Conservation (phyloP, 352 stramenopile genomes). For the Poterioochromonas sp. region DNA sequence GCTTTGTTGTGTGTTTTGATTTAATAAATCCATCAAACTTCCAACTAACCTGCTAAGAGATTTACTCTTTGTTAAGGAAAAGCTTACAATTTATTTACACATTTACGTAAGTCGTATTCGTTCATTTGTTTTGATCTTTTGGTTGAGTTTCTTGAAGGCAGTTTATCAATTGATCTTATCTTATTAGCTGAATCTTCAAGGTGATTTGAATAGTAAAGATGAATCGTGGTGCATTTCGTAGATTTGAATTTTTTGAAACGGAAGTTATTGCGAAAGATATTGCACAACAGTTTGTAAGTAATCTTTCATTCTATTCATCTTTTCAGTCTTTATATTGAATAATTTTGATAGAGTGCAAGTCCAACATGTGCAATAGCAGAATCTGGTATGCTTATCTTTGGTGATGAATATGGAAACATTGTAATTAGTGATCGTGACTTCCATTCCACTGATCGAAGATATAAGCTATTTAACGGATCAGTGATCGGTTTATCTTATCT, state of each 20-base stretch:
- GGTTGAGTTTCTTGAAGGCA: too few species aligned
- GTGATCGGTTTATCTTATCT: slow-evolving; percentile 7
- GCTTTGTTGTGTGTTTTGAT: too few species aligned
- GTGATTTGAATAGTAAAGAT: background rate
- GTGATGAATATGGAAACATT: slow-evolving; percentile 22
- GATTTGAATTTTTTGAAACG: slow-evolving; percentile 18
- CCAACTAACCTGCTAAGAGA: too few species aligned
- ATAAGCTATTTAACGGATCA: slow-evolving; percentile 3
- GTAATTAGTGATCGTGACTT: slow-evolving; percentile 13
- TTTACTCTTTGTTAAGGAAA: too few species aligned
- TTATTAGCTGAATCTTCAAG: too few species aligned
- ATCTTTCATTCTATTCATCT: background rate
- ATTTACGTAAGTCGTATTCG: too few species aligned
- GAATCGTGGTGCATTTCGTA: slow-evolving; percentile 18
- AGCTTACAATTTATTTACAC: too few species aligned
- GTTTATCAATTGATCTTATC: too few species aligned
- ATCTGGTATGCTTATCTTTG: slow-evolving; percentile 18
- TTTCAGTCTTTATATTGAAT: background rate
- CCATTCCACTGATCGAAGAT: background rate
- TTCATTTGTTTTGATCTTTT: too few species aligned
- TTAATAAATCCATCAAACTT: too few species aligned
- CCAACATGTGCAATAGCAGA: slow-evolving; percentile 27
- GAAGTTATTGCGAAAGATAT: slow-evolving; percentile 2
- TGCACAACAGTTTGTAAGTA: background rate
- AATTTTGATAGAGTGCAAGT: background rate